A percentile compares a stretch with the other conserved stretches of the same genome.
These are phyloP conservation scores for Nitzschia sp. DNA, from an alignment of 108 stramenopile genomes.

Conservation along the genomic window DNA sequence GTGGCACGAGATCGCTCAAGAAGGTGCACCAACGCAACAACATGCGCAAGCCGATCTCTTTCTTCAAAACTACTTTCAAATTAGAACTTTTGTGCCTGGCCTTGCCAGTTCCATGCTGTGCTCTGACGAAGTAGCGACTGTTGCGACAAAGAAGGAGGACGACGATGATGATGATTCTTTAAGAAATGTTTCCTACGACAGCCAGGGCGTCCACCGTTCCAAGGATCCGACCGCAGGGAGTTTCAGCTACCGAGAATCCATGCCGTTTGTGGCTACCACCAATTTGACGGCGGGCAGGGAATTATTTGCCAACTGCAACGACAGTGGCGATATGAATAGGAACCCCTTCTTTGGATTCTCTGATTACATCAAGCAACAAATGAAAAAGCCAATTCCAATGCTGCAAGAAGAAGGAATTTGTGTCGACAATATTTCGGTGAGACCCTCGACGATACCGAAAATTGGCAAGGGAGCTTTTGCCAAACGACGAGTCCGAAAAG, in stretches of 20 bases:
- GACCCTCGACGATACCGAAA: conserved; percentile 50
- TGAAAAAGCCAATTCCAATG: not conserved
- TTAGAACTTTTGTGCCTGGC: conserved; percentile 23
- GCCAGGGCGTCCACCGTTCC: conserved; percentile 16
- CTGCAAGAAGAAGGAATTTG: conserved; percentile 43
- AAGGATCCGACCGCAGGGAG: conserved; percentile 44
- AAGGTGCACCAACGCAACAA: not conserved
- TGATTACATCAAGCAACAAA: not conserved
- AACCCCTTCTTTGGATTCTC: not conserved
- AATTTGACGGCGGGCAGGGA: not conserved
- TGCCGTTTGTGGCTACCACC: not conserved
- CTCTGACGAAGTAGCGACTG: conserved; percentile 35
- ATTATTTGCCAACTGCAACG: not conserved
- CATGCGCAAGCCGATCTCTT: conserved; percentile 47
- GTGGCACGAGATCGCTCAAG: not conserved
- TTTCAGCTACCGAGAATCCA: conserved; percentile 32
- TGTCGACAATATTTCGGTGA: conserved; percentile 32
- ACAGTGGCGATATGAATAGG: not conserved
- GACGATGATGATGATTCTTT: conserved; percentile 34
- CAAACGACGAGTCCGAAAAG: conserved; percentile 25
- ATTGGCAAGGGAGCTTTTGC: conserved; percentile 85
- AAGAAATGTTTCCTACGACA: conserved; percentile 1
- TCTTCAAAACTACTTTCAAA: conserved; percentile 23
- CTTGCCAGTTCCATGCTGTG: conserved; percentile 33
- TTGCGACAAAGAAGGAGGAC: conserved; percentile 41